Evolutionary conservation across 768 basidiomycete species (phyloP), one percentile per base, ranked within the genome.

Genomic region (Boletus vinaceobasis): DNA sequence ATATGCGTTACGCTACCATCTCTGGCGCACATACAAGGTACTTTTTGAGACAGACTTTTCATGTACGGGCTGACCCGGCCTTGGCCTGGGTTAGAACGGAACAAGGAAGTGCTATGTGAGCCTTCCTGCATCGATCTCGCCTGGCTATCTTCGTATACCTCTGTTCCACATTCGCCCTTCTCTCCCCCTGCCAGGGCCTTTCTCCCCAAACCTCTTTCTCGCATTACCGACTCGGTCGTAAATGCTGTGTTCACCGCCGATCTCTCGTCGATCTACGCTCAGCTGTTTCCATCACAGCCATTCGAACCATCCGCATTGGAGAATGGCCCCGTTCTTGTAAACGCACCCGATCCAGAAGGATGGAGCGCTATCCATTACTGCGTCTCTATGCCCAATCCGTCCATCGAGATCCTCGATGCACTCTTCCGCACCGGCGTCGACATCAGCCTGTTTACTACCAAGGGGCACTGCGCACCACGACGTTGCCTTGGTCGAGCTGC

Each of bases 361-460:
- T 89, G 88, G 86, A 84, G 85, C 59, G 76, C 84, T 51, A 77
- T 90, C 47, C 89, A 91, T 61, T 76, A 90, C 62, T 87, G 85
- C 64, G 83, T 79, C 52, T 77, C 81, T 55, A 74, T 75, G 46
- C 70, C 73, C 48, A 69, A 72, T 23, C 88, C 86, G 4, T 86
- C 82, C 13, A 71, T 81, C 40, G 78, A 84, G 51, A 74, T 85
- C 50, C 74, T 90, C 55, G 87, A 90, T 58, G 78, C 82, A 26
- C 74, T 91, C 37, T 90, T 87, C 61, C 83, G 80, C 55, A 88
- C 88, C 32, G 89, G 89, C 43, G 87, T 87, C 21, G 88, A 91
- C 60, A 71, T 86, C 57, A 78, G 85, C 43, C 73, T 90, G 29
- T 89, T 88, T 69, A 89, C 87, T 45, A 70, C 74, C 17, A 64